Evolutionary conservation across 176 grass and related monocot species (phyloP).

Genomic region (Eleusine coracana): DNA sequence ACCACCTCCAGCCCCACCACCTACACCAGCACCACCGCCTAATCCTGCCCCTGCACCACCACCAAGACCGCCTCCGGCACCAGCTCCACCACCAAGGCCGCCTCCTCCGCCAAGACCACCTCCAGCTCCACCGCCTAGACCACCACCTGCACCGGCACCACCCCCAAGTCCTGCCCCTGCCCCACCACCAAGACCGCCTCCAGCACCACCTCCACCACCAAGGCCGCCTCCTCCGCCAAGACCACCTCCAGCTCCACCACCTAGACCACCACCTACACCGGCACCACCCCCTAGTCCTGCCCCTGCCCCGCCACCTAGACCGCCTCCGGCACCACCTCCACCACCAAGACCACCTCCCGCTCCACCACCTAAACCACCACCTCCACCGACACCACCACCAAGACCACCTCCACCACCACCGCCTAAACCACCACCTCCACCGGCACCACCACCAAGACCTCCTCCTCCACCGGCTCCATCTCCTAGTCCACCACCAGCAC

Average conservation of each 20-base stretch:
- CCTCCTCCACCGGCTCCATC: constrained; percentile 35
- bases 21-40: neutral
- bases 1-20: constrained; percentile 17
- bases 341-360: constrained; percentile 33
- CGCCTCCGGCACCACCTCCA: constrained; percentile 16
- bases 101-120: constrained; percentile 22
- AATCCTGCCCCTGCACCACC: constrained; percentile 2
- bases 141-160: neutral
- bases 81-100: constrained; percentile 13
- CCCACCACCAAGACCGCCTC: neutral
- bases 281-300: constrained; percentile 29
- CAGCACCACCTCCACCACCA: constrained; percentile 5
- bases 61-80: neutral
- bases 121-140: neutral
- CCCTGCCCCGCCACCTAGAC: constrained; percentile 32
- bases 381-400: constrained; percentile 11
- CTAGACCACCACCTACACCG: constrained; percentile 19
- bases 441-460: constrained; percentile 27
- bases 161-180: constrained; percentile 2
- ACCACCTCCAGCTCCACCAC: constrained; percentile 25
- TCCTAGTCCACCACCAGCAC: constrained; percentile 38
- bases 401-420: constrained; percentile 34
- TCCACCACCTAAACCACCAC: constrained; percentile 27
- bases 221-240: constrained; percentile 30
- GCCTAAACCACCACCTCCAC: constrained; percentile 40